These are phyloP conservation scores for Colletotrichum magnum DNA, from an alignment of 2,329 filamentous ascomycete genomes.

Conservation along the genomic window DNA sequence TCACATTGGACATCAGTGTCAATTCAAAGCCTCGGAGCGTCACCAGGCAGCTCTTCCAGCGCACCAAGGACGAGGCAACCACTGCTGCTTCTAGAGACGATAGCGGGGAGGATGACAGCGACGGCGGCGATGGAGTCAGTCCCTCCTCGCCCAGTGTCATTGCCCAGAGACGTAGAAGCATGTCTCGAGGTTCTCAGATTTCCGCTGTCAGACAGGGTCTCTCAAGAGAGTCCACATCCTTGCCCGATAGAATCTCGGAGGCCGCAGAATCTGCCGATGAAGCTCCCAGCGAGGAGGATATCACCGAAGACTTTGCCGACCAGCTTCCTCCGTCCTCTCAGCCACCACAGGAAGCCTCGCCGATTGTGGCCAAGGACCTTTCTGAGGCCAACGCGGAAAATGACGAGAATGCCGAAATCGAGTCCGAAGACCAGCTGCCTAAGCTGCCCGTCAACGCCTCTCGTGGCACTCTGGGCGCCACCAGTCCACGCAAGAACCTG, in stretches of 20 bases:
- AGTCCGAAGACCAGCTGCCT: slow-evolving; percentile 13
- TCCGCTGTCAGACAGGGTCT: slow-evolving; percentile 25
- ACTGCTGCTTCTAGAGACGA: slow-evolving; percentile 2
- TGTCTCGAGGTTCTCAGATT: slow-evolving; percentile 39
- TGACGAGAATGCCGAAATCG: slow-evolving; percentile 17
- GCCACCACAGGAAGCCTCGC: slow-evolving; percentile 20
- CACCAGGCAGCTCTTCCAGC: slow-evolving; percentile 26
- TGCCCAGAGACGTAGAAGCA: slow-evolving; percentile 36
- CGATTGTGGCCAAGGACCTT: slow-evolving; percentile 36
- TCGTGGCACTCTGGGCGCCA: background rate
- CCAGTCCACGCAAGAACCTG: slow-evolving; percentile 45
- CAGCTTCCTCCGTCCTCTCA: slow-evolving; percentile 33
- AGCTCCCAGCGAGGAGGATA: background rate
- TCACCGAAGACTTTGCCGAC: slow-evolving; percentile 12
- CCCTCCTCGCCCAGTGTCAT: slow-evolving; percentile 22
- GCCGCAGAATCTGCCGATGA: slow-evolving; percentile 23
- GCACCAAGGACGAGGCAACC: slow-evolving; percentile 5
- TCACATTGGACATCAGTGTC: slow-evolving; percentile 7
- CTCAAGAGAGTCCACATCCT: slow-evolving; percentile 10
- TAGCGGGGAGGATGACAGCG: background rate
- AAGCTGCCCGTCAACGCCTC: slow-evolving; percentile 18
- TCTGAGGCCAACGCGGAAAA: slow-evolving; percentile 45
- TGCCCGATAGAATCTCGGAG: slow-evolving; percentile 16
- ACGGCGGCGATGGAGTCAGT: background rate
- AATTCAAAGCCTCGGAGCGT: slow-evolving; percentile 27